Evolutionary conservation across 1,139 yeast genomes (phyloP).

Genomic region (Suhomyces panamericanus): DNA sequence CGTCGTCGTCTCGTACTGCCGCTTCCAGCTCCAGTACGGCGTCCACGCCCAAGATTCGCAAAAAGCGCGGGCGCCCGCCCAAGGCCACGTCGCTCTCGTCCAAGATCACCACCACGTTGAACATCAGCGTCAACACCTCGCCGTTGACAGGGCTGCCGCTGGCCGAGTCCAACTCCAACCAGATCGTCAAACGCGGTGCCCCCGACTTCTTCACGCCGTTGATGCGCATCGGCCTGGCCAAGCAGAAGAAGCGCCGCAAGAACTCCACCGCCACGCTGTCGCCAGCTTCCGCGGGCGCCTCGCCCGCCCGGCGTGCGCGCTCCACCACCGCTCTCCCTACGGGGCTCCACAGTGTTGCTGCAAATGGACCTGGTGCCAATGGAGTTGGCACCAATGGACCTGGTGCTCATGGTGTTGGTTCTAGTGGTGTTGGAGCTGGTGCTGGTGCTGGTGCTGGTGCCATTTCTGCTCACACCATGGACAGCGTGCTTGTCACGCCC

Average conservation of each 20-base stretch:
- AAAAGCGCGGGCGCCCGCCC: conserved; percentile 52
- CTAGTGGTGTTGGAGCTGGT: conserved; percentile 4
- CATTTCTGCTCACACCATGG: conserved; percentile 6
- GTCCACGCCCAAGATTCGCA: conserved; percentile 29
- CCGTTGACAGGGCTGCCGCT: conserved; percentile 23
- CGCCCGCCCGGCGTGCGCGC: conserved; percentile 9
- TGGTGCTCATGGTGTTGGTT: neutral
- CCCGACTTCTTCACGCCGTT: conserved; percentile 50
- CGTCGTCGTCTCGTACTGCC: neutral
- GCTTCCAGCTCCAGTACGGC: conserved; percentile 4
- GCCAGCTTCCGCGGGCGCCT: conserved; percentile 6
- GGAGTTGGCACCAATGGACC: too few species aligned
- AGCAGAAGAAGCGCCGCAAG: conserved; percentile 17
- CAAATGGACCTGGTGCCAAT: too few species aligned
- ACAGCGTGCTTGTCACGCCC: conserved; percentile 24
- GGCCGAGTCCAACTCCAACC: conserved; percentile 37
- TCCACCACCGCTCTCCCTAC: conserved; percentile 5
- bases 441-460: neutral
- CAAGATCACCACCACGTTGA: conserved; percentile 44
- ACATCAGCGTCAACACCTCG: conserved; percentile 43
- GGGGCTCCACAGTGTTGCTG: too few species aligned
- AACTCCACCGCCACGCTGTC: conserved; percentile 7
- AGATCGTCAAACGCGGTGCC: conserved; percentile 42
- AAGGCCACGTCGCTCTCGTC: conserved; percentile 43
- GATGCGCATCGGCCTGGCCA: conserved; percentile 45